A percentile compares a stretch with the other conserved stretches of the same genome.
Conservation (phyloP, 2,329 filamentous ascomycete species). For the Diplodia corticola region DNA sequence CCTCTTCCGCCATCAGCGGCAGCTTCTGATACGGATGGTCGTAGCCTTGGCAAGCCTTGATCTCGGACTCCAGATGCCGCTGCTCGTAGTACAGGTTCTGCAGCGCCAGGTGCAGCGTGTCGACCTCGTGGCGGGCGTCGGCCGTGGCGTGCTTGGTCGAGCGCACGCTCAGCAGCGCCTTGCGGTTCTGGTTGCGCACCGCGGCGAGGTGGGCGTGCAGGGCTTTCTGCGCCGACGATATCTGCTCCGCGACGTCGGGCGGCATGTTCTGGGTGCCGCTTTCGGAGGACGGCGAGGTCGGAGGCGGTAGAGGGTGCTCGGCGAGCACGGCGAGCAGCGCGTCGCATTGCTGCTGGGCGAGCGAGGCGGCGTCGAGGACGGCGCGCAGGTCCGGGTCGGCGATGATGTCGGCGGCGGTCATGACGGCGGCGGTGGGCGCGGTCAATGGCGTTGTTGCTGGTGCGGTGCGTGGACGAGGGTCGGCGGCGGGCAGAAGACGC, state of each 20-base stretch:
- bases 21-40: conserved; percentile 91
- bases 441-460: background rate
- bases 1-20: conserved; percentile 77
- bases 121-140: conserved; percentile 86
- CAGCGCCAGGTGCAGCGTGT: conserved; percentile 84
- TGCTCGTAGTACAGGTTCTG: conserved; percentile 98
- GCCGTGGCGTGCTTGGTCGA: conserved; percentile 84
- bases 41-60: conserved; percentile 84
- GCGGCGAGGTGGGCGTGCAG: conserved; percentile 66
- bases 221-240: conserved; percentile 75
- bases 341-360: conserved; percentile 71
- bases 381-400: conserved; percentile 65
- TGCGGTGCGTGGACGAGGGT: background rate
- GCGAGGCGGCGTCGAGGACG: conserved; percentile 70
- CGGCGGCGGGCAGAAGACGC: background rate
- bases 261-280: conserved; percentile 44
- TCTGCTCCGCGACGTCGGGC: conserved; percentile 56
- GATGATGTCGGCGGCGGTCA: conserved; percentile 48
- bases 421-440: background rate
- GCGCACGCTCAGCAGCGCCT: conserved; percentile 76
- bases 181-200: conserved; percentile 73
- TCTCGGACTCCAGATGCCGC: conserved; percentile 84
- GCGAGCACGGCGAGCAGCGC: conserved; percentile 58
- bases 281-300: conserved; percentile 32
- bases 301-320: conserved; percentile 35